Conservation (phyloP, 768 basidiomycete species). For the Pulveroboletus sp. region DNA sequence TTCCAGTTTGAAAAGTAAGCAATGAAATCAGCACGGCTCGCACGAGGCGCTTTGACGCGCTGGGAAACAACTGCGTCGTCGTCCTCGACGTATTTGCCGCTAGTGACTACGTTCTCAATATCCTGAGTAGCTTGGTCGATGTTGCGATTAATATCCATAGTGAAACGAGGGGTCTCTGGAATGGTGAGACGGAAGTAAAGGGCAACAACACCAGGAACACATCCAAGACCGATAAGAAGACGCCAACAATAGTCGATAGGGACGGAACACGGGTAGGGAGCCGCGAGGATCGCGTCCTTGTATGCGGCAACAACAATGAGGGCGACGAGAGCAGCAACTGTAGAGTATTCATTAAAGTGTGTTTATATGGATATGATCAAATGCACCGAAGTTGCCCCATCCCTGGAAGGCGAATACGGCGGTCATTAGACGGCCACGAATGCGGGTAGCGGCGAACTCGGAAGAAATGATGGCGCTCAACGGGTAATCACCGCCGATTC, state of each 20-base stretch:
- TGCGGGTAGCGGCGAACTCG: constrained; percentile 77
- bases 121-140: constrained; percentile 70
- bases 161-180: constrained; percentile 86
- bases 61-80: constrained; percentile 48
- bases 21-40: constrained; percentile 62
- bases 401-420: constrained; percentile 85
- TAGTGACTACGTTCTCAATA: constrained; percentile 62
- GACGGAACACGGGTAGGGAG: constrained; percentile 34
- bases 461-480: constrained; percentile 82
- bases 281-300: constrained; percentile 53
- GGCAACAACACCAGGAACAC: constrained; percentile 73
- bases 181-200: constrained; percentile 93
- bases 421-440: constrained; percentile 83
- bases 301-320: constrained; percentile 62
- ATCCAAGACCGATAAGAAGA: constrained; percentile 83
- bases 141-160: constrained; percentile 89
- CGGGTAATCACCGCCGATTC: constrained; percentile 90
- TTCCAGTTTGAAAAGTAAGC: constrained; percentile 66
- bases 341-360: neutral
- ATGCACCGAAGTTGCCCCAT: constrained; percentile 77
- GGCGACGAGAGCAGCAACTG: constrained; percentile 64
- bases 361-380: neutral
- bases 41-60: constrained; percentile 65
- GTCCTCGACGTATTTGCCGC: constrained; percentile 44
- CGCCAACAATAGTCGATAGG: constrained; percentile 82